These are phyloP conservation scores for Claviceps spartinae DNA, from an alignment of 2,329 filamentous ascomycete genomes.

Conservation along the genomic window DNA sequence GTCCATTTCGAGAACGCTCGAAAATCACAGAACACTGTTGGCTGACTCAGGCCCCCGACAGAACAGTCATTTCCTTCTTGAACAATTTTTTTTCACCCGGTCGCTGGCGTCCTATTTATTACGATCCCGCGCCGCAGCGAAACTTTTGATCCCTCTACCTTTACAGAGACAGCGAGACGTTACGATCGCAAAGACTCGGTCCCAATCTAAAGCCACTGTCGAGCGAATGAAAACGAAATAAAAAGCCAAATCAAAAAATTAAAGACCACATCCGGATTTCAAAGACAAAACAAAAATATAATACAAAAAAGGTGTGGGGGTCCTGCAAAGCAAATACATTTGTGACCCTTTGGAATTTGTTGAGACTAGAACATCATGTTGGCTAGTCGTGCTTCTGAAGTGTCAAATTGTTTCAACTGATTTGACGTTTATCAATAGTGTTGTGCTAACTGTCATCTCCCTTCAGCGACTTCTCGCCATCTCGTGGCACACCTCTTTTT, in stretches of 20 bases:
- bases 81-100: conserved; percentile 21
- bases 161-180: neutral
- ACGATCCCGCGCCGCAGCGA: conserved; percentile 20
- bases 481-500: neutral
- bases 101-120: conserved; percentile 43
- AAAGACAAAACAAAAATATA: neutral
- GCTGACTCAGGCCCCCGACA: conserved; percentile 12
- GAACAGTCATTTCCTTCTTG: conserved; percentile 22
- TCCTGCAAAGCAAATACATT: neutral
- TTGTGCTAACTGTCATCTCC: neutral
- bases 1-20: neutral
- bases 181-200: neutral
- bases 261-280: neutral
- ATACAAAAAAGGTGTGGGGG: conserved; percentile 1
- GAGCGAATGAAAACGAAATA: neutral
- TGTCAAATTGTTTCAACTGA: neutral
- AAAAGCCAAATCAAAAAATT: neutral
- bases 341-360: neutral
- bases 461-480: neutral
- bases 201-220: neutral
- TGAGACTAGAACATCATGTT: neutral
- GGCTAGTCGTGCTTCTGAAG: neutral
- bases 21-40: neutral
- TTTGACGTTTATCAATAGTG: neutral
- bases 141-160: conserved; percentile 10